Conservation (phyloP, 2,329 filamentous ascomycete genomes). For the Ceratocystis cubensis region DNA sequence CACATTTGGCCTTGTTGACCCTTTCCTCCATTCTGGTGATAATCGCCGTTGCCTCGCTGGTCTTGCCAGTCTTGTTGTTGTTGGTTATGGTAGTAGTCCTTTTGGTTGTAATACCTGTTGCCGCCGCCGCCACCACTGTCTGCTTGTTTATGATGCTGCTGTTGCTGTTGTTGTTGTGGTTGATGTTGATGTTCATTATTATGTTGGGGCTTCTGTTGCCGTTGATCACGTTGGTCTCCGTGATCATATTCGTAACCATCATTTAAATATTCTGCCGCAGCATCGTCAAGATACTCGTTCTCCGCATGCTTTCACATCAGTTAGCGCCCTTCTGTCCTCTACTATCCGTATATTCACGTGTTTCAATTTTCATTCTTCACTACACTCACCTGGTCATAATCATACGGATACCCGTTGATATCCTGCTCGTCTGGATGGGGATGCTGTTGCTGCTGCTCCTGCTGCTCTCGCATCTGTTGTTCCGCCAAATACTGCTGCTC, state of each 20-base stretch:
- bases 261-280: conserved; percentile 36
- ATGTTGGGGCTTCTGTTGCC: conserved; percentile 7
- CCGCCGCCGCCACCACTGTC: background rate
- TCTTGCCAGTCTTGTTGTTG: conserved; percentile 8
- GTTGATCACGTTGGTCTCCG: conserved; percentile 13
- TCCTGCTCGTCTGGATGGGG: conserved; percentile 30
- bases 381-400: conserved; percentile 40
- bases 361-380: background rate
- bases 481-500: conserved; percentile 39
- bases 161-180: conserved; percentile 2
- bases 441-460: conserved; percentile 31
- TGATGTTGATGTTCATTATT: background rate
- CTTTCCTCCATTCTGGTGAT: conserved; percentile 1
- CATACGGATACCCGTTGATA: conserved; percentile 39
- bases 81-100: conserved; percentile 14
- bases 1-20: conserved; percentile 19
- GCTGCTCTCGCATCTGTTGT: conserved; percentile 34
- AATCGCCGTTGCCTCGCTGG: conserved; percentile 6
- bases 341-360: too few species aligned
- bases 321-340: background rate
- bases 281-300: conserved; percentile 37
- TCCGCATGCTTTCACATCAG: conserved; percentile 29
- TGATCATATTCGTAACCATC: conserved; percentile 39
- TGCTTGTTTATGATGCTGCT: conserved; percentile 10
- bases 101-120: conserved; percentile 7